Conservation (phyloP, 768 basidiomycete species). For the Naganishia kalamii region DNA sequence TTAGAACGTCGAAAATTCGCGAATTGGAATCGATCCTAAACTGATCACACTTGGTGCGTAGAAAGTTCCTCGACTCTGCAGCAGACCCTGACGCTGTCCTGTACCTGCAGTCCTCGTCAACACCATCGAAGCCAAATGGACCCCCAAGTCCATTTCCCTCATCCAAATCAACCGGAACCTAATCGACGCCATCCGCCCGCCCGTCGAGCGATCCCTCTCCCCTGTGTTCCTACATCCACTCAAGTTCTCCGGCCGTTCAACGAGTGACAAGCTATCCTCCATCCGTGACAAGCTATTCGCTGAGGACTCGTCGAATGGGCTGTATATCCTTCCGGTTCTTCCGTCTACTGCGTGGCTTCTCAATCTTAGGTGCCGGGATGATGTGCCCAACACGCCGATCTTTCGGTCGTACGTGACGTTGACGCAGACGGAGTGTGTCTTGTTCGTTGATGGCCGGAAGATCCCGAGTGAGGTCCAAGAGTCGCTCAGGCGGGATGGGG, state of each 20-base stretch:
- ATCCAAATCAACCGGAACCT: slow-evolving; percentile 32
- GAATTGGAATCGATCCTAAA: slow-evolving; percentile 41
- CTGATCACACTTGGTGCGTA: slow-evolving; percentile 23
- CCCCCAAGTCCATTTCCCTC: slow-evolving; percentile 25
- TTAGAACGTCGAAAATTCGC: slow-evolving; percentile 30
- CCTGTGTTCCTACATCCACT: slow-evolving; percentile 56
- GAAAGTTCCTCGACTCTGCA: slow-evolving; percentile 24
- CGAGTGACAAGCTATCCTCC: slow-evolving; percentile 62
- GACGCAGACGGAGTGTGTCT: slow-evolving; percentile 53
- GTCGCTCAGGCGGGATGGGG: slow-evolving; percentile 22
- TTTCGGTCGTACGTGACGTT: slow-evolving; percentile 83
- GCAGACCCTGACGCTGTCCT: neutral
- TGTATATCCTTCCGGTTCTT: slow-evolving; percentile 55
- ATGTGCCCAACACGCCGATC: slow-evolving; percentile 86
- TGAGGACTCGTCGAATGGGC: slow-evolving; percentile 47
- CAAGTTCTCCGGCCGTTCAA: slow-evolving; percentile 54
- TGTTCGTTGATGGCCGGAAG: slow-evolving; percentile 63
- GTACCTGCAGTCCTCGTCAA: neutral
- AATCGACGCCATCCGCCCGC: slow-evolving; percentile 31
- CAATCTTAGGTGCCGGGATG: slow-evolving; percentile 73
- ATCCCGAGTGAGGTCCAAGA: slow-evolving; percentile 20
- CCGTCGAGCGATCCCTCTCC: neutral
- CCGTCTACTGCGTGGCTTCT: slow-evolving; percentile 70
- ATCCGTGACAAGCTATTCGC: slow-evolving; percentile 49
- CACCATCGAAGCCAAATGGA: slow-evolving; percentile 11